Conservation (phyloP, 371 early-diverging fungal species). For the Phascolomyces articulosus region DNA sequence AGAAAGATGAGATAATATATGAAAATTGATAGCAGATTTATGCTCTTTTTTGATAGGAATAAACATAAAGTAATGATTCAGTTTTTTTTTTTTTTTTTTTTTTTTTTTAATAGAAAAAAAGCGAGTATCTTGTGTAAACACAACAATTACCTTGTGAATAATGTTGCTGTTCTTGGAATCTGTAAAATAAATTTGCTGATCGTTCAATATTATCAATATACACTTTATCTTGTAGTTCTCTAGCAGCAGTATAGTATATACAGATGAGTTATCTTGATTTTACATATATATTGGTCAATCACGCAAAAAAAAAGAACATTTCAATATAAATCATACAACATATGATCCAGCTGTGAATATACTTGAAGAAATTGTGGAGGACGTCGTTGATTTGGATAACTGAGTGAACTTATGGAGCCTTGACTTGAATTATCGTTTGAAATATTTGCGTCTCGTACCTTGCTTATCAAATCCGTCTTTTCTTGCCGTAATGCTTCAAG, state of each 20-base stretch:
- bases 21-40: slow-evolving; percentile 18
- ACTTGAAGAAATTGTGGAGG: slow-evolving; percentile 37
- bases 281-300: too few relatives aligned
- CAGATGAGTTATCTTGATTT: neutral
- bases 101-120: too few relatives aligned
- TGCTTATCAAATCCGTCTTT: slow-evolving; percentile 27
- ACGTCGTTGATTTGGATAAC: slow-evolving; percentile 15
- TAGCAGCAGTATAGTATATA: neutral
- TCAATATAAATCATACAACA: neutral
- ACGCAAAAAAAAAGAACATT: slow-evolving; percentile 9
- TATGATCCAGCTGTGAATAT: neutral
- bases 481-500: slow-evolving; percentile 27
- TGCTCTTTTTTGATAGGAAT: slow-evolving; percentile 15
- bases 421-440: neutral
- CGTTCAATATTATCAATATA: slow-evolving; percentile 42
- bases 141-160: slow-evolving; percentile 10
- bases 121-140: too few relatives aligned
- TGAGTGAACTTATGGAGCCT: neutral
- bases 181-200: slow-evolving; percentile 35
- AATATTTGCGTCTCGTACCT: slow-evolving; percentile 9
- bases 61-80: neutral
- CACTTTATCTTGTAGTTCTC: slow-evolving; percentile 33
- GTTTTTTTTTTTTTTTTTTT: too few relatives aligned
- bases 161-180: slow-evolving; percentile 17
- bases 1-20: slow-evolving; percentile 24